phyloP scores from a whole-genome alignment of 768 basidiomycete genomes.

The Boletus bicolor region DNA sequence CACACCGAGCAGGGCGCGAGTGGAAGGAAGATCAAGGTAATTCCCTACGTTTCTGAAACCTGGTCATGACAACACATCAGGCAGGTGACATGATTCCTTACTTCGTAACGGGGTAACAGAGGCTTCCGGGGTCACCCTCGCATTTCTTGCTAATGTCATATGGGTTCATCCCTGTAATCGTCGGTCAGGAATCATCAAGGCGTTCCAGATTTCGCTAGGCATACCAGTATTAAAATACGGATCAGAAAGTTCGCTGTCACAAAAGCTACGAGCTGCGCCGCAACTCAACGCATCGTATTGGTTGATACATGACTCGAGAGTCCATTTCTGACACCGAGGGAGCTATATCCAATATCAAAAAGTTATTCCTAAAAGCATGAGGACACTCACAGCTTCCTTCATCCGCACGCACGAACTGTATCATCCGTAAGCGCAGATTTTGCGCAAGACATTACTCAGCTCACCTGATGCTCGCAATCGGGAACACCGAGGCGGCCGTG shows the following conservation, averaged over 20 bases:
- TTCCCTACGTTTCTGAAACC: slow-evolving; percentile 46
- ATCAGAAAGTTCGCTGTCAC: slow-evolving; percentile 41
- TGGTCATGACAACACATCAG: not conserved
- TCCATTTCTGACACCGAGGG: slow-evolving; percentile 63
- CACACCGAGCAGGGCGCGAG: slow-evolving; percentile 61
- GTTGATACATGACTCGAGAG: slow-evolving; percentile 59
- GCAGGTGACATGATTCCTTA: slow-evolving; percentile 13
- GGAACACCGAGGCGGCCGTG: slow-evolving; percentile 46
- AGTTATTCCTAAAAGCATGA: not conserved
- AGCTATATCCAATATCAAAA: slow-evolving; percentile 40
- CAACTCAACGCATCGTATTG: slow-evolving; percentile 67
- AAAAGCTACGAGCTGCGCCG: slow-evolving; percentile 64
- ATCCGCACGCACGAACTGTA: slow-evolving; percentile 38
- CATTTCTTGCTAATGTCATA: slow-evolving; percentile 71
- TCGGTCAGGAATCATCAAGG: not conserved
- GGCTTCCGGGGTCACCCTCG: slow-evolving; percentile 44
- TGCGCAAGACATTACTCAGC: not conserved
- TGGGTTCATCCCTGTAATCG: slow-evolving; percentile 42
- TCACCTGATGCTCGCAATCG: slow-evolving; percentile 39
- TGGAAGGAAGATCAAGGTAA: slow-evolving; percentile 59
- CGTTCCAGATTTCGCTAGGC: slow-evolving; percentile 6
- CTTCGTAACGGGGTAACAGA: slow-evolving; percentile 54
- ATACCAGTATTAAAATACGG: slow-evolving; percentile 33
- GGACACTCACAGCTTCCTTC: slow-evolving; percentile 37
- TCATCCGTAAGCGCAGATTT: not conserved